These are phyloP conservation scores for Alternaria brassicicola DNA, from an alignment of 2,329 filamentous ascomycete genomes.

Conservation along the genomic window DNA sequence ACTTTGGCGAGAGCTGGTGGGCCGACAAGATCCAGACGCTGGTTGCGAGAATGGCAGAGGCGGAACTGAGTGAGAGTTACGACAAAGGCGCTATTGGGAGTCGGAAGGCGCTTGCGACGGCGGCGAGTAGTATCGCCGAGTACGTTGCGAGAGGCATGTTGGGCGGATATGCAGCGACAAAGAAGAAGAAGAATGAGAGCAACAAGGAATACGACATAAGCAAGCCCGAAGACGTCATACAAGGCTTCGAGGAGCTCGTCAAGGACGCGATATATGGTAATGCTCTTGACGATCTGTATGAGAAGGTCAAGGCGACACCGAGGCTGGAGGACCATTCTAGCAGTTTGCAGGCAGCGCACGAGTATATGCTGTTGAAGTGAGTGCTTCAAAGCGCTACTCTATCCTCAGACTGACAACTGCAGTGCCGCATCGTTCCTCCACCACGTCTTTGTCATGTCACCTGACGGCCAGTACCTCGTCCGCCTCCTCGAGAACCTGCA, in stretches of 20 bases:
- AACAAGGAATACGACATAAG: slow-evolving; percentile 61
- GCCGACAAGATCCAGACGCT: slow-evolving; percentile 50
- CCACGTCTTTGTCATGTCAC: slow-evolving; percentile 72
- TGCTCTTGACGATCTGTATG: slow-evolving; percentile 69
- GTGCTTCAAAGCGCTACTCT: slow-evolving; percentile 28
- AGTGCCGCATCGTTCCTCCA: slow-evolving; percentile 77
- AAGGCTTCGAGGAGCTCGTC: slow-evolving; percentile 71
- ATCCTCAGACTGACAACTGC: slow-evolving; percentile 4
- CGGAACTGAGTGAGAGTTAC: slow-evolving; percentile 79
- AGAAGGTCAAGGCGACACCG: slow-evolving; percentile 64
- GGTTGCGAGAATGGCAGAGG: slow-evolving; percentile 60
- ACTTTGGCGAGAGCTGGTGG: slow-evolving; percentile 59
- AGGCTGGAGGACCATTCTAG: slow-evolving; percentile 69
- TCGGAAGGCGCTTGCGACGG: slow-evolving; percentile 76
- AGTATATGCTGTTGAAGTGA: slow-evolving; percentile 74
- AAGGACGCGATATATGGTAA: slow-evolving; percentile 71
- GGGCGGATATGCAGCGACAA: slow-evolving; percentile 61
- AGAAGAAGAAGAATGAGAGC: slow-evolving; percentile 43
- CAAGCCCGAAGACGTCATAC: slow-evolving; percentile 65
- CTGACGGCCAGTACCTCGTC: slow-evolving; percentile 75
- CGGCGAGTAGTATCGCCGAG: slow-evolving; percentile 71
- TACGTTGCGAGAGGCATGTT: slow-evolving; percentile 70
- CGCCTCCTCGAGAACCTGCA: slow-evolving; percentile 74
- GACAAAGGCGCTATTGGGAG: slow-evolving; percentile 78
- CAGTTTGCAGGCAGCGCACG: slow-evolving; percentile 67